A percentile compares a stretch with the other conserved stretches of the same genome.
Conservation (phyloP, 140 eudicot species). For the Anethum foeniculum region DNA sequence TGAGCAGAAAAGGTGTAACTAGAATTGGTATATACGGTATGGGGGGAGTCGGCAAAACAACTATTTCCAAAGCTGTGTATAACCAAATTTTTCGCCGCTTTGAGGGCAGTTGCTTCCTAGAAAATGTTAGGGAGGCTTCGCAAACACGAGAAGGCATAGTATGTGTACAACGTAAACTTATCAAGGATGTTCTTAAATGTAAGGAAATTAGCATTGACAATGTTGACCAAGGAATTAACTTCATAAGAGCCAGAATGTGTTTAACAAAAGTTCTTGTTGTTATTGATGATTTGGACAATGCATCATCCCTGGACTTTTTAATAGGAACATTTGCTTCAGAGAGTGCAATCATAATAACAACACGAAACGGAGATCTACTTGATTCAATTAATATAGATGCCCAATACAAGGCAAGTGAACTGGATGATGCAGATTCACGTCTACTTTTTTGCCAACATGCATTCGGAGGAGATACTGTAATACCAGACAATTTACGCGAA, state of each 20-base stretch:
- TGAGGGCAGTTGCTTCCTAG: conserved; percentile 7
- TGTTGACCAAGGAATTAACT: neutral
- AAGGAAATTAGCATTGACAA: neutral
- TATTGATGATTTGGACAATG: neutral
- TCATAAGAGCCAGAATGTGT: neutral
- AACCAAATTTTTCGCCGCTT: neutral
- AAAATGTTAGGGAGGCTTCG: neutral
- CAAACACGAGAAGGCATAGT: neutral
- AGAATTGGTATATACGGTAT: too few relatives aligned
- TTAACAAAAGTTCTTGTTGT: neutral
- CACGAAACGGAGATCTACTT: neutral
- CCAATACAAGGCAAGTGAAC: neutral
- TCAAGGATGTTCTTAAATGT: neutral
- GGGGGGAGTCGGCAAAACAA: neutral
- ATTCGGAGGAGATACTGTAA: neutral
- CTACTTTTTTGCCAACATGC: neutral
- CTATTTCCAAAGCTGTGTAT: neutral
- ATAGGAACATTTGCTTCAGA: neutral
- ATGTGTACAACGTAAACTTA: neutral
- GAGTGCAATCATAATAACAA: neutral
- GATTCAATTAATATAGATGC: neutral
- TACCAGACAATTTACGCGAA: neutral
- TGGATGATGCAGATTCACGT: neutral
- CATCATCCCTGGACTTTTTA: neutral
- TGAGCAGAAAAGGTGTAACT: neutral